These are phyloP conservation scores for Aureobasidium namibiae DNA, from an alignment of 2,329 filamentous ascomycete species.

Conservation along the genomic window DNA sequence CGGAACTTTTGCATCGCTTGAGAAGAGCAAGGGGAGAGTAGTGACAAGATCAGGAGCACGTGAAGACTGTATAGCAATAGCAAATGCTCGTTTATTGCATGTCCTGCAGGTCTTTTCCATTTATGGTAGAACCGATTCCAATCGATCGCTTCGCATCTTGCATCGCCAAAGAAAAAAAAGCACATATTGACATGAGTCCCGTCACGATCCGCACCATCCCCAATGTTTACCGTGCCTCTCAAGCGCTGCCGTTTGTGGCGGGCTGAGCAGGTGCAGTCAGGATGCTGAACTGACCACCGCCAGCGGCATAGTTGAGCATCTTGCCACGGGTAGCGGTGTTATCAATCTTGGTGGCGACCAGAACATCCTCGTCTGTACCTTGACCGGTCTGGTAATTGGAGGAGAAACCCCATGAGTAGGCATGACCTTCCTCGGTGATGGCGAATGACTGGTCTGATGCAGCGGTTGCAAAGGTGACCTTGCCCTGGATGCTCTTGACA, in stretches of 20 bases:
- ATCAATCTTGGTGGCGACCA: slow-evolving; percentile 69
- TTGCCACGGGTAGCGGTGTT: slow-evolving; percentile 73
- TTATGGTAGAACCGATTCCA: neutral
- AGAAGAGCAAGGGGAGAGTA: no score
- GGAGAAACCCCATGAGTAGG: slow-evolving; percentile 73
- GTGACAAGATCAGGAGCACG: no score
- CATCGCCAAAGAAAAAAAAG: neutral
- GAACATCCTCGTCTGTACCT: slow-evolving; percentile 70
- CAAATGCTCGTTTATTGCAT: neutral
- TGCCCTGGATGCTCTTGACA: slow-evolving; percentile 46
- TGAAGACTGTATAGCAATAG: neutral
- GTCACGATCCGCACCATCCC: neutral
- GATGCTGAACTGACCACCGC: slow-evolving; percentile 77
- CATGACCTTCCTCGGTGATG: slow-evolving; percentile 59
- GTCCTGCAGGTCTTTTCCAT: neutral
- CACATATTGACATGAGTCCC: neutral
- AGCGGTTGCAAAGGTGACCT: slow-evolving; percentile 31
- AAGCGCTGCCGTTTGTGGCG: slow-evolving; percentile 14
- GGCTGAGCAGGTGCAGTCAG: slow-evolving; percentile 21
- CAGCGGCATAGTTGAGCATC: slow-evolving; percentile 68
- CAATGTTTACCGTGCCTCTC: neutral
- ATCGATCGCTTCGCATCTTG: neutral
- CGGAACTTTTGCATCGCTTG: no score
- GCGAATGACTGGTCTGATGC: slow-evolving; percentile 68
- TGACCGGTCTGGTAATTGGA: slow-evolving; percentile 74